phyloP scores from a whole-genome alignment of 805 yeast genomes.

The Candida mattraensis region DNA sequence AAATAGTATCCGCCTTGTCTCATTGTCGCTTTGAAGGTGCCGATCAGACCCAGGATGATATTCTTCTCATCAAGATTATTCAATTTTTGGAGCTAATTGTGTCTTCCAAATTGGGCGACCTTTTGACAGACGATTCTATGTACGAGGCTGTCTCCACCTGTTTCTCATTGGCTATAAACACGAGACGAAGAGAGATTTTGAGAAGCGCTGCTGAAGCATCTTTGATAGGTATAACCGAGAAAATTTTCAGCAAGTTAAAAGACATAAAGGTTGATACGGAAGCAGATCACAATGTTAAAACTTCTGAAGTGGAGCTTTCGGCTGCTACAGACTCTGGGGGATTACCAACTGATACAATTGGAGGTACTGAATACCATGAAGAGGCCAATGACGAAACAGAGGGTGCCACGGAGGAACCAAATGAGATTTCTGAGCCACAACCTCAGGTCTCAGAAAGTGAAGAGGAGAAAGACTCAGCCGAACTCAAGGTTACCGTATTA shows the following conservation, averaged over 20 bases:
- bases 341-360: slow-evolving; percentile 60
- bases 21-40: slow-evolving; percentile 96
- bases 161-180: slow-evolving; percentile 87
- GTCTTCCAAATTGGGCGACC: slow-evolving; percentile 58
- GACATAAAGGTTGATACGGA: slow-evolving; percentile 41
- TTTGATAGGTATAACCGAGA: slow-evolving; percentile 64
- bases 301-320: slow-evolving; percentile 25
- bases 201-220: slow-evolving; percentile 88
- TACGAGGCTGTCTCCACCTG: slow-evolving; percentile 91
- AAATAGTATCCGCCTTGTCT: slow-evolving; percentile 73
- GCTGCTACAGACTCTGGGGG: slow-evolving; percentile 27
- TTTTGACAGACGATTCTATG: slow-evolving; percentile 78
- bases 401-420: not conserved
- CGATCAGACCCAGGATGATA: slow-evolving; percentile 89
- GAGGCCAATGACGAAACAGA: slow-evolving; percentile 2
- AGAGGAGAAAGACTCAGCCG: slow-evolving; percentile 6
- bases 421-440: no score
- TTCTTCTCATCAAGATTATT: slow-evolving; percentile 81
- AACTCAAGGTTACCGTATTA: slow-evolving; percentile 1
- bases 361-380: slow-evolving; percentile 38
- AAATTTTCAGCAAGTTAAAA: slow-evolving; percentile 62
- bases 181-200: slow-evolving; percentile 84
- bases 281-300: slow-evolving; percentile 32
- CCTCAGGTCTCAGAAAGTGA: no score
- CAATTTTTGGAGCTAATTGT: slow-evolving; percentile 68